Evolutionary conservation across 2,329 filamentous ascomycete genomes (phyloP), one percentile per base, ranked within the genome.

Genomic region (Claviceps lovelessii): DNA sequence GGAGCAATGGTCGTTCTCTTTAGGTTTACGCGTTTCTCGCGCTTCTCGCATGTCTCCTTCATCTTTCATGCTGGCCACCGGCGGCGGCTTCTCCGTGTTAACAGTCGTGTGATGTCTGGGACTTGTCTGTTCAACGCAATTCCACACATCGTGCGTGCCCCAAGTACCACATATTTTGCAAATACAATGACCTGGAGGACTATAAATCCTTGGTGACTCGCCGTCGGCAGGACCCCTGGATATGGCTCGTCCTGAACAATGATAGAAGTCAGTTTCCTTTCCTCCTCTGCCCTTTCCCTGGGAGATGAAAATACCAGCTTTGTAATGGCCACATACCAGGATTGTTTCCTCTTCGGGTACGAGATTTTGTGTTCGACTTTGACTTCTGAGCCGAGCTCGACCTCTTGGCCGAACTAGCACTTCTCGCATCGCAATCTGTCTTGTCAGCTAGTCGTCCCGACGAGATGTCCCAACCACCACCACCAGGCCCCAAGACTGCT

Each of bases 111-210:
- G 49, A 28, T 35, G n/a, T 35, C 49, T 31, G 35, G 17, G n/a
- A 46, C 13, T 17, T 19, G 4, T 37, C 50, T 19, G 42, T 41
- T 48, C 15, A 7, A 42, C 23, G 44, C 55, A 56, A 17, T 54
- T 28, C 55, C 52, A 56, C 5, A 54, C 55, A 37, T n/a, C 52
- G 29, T 56, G 55, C 6, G 5, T 23, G 8, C 52, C 55, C 11
- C 19, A 48, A 5, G 31, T 17, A 35, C 52, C 52, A 28, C 55
- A 56, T 35, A 56, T 35, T 8, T 17, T 33, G 44, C 55, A 56
- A 19, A 54, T 49, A 28, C 54, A 56, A n/a, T 49, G 53, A 23
- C 29, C 44, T 5, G 49, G 55, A 6, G 46, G 52, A 19, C 46
- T 33, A 23, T 23, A 15, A 29, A 54, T 37, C n/a, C 37, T 29